These are phyloP conservation scores for Saccharomyces mikatae DNA, from an alignment of 805 yeast species.

Conservation along the genomic window DNA sequence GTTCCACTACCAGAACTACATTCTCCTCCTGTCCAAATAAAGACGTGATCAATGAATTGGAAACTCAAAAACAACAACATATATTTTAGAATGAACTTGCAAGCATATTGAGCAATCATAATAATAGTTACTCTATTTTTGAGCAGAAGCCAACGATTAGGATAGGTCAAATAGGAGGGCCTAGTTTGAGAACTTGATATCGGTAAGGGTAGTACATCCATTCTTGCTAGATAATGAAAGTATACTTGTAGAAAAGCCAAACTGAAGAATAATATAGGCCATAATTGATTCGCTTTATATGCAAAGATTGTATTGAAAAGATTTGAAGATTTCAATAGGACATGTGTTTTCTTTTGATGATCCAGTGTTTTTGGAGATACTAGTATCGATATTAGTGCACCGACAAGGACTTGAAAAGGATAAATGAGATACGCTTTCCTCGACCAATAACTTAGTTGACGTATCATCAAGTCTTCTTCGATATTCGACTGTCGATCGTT, in stretches of 20 bases:
- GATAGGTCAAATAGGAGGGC: not conserved
- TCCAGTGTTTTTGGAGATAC: slow-evolving; percentile 14
- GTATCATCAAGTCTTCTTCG: not conserved
- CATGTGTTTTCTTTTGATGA: slow-evolving; percentile 13
- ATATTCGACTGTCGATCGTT: not conserved
- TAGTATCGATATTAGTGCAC: slow-evolving; percentile 13
- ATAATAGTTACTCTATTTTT: not conserved
- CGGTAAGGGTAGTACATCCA: not conserved
- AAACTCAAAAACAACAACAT: slow-evolving; percentile 20
- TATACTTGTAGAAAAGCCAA: slow-evolving; percentile 17
- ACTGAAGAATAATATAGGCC: slow-evolving; percentile 20
- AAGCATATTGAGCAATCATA: slow-evolving; percentile 15
- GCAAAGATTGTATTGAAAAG: slow-evolving; percentile 31
- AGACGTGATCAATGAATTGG: slow-evolving; percentile 27
- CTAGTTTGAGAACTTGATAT: not conserved
- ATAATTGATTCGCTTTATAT: slow-evolving; percentile 29
- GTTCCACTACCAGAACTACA: slow-evolving; percentile 20
- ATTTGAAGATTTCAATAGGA: slow-evolving; percentile 23
- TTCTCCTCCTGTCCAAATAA: slow-evolving; percentile 30
- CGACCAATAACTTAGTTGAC: not conserved
- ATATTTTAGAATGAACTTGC: slow-evolving; percentile 23
- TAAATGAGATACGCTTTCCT: slow-evolving; percentile 8
- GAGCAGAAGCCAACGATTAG: not conserved
- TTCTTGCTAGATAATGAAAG: not conserved
- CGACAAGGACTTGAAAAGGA: slow-evolving; percentile 14